phyloP scores from a whole-genome alignment of 2,329 filamentous ascomycete genomes.

The Fusarium lateritium region DNA sequence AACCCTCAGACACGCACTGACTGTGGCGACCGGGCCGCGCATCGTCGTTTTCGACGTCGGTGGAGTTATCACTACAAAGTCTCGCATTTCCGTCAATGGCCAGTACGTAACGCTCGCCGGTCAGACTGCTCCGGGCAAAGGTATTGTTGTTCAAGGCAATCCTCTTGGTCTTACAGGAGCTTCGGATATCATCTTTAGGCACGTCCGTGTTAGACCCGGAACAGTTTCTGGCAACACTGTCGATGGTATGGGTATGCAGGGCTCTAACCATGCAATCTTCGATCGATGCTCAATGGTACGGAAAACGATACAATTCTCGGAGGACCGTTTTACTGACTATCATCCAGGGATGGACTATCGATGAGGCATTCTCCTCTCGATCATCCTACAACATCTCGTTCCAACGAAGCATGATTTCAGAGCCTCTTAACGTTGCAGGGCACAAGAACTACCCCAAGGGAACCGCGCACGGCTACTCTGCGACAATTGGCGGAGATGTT shows the following conservation, averaged over 20 bases:
- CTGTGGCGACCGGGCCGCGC: constrained; percentile 58
- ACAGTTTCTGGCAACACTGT: constrained; percentile 51
- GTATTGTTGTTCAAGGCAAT: constrained; percentile 52
- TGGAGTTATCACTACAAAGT: constrained; percentile 61
- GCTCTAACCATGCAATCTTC: constrained; percentile 54
- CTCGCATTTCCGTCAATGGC: constrained; percentile 59
- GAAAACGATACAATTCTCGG: no score
- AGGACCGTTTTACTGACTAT: not conserved
- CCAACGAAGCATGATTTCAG: constrained; percentile 55
- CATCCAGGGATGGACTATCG: constrained; percentile 51
- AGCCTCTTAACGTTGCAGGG: constrained; percentile 55
- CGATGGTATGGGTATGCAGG: constrained; percentile 55
- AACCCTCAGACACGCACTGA: constrained; percentile 53
- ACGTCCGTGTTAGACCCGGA: constrained; percentile 50
- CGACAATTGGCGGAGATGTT: constrained; percentile 52
- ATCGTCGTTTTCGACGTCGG: constrained; percentile 62
- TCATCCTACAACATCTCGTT: constrained; percentile 54
- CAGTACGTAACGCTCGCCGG: constrained; percentile 62
- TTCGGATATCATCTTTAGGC: constrained; percentile 48
- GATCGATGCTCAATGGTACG: constrained; percentile 52
- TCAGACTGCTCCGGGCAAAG: constrained; percentile 63
- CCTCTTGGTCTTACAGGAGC: constrained; percentile 53
- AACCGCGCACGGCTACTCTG: constrained; percentile 49
- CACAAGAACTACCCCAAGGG: constrained; percentile 56
- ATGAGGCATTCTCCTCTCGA: constrained; percentile 54